Evolutionary conservation across 495 filamentous ascomycete genomes (phyloP), one percentile per base, ranked within the genome.

Genomic region (Lasiosphaeria miniovina): DNA sequence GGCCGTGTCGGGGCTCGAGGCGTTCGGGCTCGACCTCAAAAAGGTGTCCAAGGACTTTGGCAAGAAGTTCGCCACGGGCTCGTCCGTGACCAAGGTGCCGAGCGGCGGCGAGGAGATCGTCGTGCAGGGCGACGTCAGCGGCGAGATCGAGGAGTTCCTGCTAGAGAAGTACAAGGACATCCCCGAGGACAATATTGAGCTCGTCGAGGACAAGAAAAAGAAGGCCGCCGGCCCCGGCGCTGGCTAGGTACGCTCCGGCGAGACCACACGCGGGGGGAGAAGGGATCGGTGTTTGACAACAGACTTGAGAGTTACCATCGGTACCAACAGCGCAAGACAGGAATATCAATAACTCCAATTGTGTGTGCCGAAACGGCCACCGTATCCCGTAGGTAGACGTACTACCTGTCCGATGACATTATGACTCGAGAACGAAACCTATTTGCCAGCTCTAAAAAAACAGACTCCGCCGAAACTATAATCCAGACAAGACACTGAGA

Each of bases 91-190:
- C 14, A 94, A 96, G 76, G 82, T 87, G 7, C 83, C 90, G 31
- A 87, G 84, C 50, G 93, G 92, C 3, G 87, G 87, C 10, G 94
- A 98, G 74, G 94, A 98, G 78, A 97, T 99, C 70, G 93, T 96
- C 36, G 92, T 99, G 45, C 94, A 99, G 74, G 94, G 94, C 12
- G 94, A 99, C 75, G 85, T 97, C 63, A 95, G 91, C 72, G 92
- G 92, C 69, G 94, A 98, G 72, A 88, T 99, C 56, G 84, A 88
- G 65, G 95, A 98, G 64, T 97, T 90, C 78, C 71, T 99, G 59
- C 71, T 88, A 61, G 93, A 97, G 70, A 86, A 87, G 64, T 93
- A 96, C 69, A 85, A 84, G 65, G 82, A 86, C 43, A 87, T 98
- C 52, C 93, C 94, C 5, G 90, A 94, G 71, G 90, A 91, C 68